Base-by-base conservation (phyloP, 768 basidiomycete genomes). In the Epithele typhae region DNA sequence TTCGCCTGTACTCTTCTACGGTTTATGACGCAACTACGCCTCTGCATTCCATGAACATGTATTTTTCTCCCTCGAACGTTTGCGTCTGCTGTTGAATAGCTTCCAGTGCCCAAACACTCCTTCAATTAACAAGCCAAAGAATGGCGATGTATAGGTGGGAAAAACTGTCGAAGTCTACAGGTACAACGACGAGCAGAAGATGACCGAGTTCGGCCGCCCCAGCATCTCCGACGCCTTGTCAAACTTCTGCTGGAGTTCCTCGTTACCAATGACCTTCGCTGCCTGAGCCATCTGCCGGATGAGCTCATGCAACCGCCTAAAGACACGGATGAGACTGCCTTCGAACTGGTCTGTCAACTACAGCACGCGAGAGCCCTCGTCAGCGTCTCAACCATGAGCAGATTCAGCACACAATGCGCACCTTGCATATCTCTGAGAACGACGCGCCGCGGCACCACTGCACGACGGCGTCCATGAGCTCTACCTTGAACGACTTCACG, bases 361-460 rank as follows among this genome's bases (percentile, higher is more conserved):
- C n/a, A 25, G 37, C n/a, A n/a, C n/a, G n/a, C n/a, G n/a, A n/a
- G n/a, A n/a, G 33, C 15, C 3, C 2, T 43, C 36, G 22, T 18
- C 42, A 32, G 25, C 19, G 7, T 43, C 14, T 36, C 14, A 21
- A 10, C 7, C 15, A 42, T 14, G 35, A 3, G 17, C 18, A 12
- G 2, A n/a, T 5, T 2, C 5, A 21, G 14, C 8, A 7, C 9
- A 19, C 14, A 12, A 18, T 34, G 18, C 76, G 24, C 35, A 89
- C 94, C 81, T 96, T 96, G 78, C 90, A 92, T 46, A 97, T 92
- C 21, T 99, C 95, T 1, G 87, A 74, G 68, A 99, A 99, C 22
- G 90, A 91, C 14, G 93, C 90, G 4, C 96, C 96, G n/a, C 91
- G 82, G 70, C 95, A 98, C 96, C 96, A 99, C 51, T 92, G 88